Conservation (phyloP, 306 rosid genomes). For the Gastrolobium villosum region DNA sequence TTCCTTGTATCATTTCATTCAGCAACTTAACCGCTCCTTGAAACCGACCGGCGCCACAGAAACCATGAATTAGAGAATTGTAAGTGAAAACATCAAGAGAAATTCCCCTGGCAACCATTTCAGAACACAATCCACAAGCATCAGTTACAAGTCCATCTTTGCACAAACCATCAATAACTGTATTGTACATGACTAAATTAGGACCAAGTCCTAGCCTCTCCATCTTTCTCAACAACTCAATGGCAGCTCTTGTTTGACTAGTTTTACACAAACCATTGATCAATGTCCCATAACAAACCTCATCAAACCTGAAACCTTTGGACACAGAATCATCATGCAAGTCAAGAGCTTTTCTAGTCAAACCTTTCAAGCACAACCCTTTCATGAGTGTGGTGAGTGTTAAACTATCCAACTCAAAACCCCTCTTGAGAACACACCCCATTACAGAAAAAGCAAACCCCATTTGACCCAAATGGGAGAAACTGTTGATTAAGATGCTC, state of each 20-base stretch:
- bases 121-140: constrained; percentile 50
- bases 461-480: constrained; percentile 48
- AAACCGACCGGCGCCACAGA: constrained; percentile 42
- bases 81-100: constrained; percentile 45
- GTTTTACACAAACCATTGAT: constrained; percentile 50
- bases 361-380: constrained; percentile 47
- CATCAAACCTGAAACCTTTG: constrained; percentile 44
- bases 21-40: constrained; percentile 43
- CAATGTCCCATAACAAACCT: constrained; percentile 49
- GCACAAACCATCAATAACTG: constrained; percentile 49
- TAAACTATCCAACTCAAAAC: constrained; percentile 36
- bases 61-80: constrained; percentile 51
- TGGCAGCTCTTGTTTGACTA: constrained; percentile 21
- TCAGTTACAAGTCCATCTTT: constrained; percentile 45
- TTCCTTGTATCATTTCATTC: constrained; percentile 42
- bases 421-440: constrained; percentile 47
- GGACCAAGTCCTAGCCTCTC: constrained; percentile 35
- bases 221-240: constrained; percentile 46
- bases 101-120: constrained; percentile 44
- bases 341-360: constrained; percentile 19
- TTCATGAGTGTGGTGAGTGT: constrained; percentile 39
- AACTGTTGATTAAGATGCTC: constrained; percentile 43
- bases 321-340: constrained; percentile 40
- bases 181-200: constrained; percentile 50
- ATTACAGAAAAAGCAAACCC: constrained; percentile 46